phyloP scores from a whole-genome alignment of 2,329 filamentous ascomycete genomes.

The Curvularia sp. region DNA sequence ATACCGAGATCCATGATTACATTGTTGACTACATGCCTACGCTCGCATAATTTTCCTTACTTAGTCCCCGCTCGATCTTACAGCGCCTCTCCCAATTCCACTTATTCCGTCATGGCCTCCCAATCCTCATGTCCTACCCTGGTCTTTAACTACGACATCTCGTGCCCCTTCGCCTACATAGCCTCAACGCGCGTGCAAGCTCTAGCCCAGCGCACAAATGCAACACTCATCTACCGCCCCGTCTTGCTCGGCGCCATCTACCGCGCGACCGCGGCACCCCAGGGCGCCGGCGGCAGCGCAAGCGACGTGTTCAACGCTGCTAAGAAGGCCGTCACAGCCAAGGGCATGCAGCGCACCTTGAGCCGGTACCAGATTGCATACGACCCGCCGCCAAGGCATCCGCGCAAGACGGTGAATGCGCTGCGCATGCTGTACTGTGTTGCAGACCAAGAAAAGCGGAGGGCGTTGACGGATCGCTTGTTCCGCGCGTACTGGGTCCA shows the following conservation, averaged over 20 bases:
- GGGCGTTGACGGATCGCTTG: conserved; percentile 31
- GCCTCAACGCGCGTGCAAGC: conserved; percentile 44
- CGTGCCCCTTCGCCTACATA: conserved; percentile 51
- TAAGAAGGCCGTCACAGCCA: conserved; percentile 41
- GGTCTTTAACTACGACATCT: conserved; percentile 47
- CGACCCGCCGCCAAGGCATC: conserved; percentile 43
- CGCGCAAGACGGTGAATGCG: conserved; percentile 45
- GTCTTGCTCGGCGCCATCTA: conserved; percentile 49
- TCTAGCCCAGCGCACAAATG: conserved; percentile 38
- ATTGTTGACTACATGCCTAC: background rate
- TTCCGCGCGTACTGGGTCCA: conserved; percentile 48
- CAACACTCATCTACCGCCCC: conserved; percentile 38
- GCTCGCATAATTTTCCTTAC: background rate
- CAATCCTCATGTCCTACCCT: conserved; percentile 17
- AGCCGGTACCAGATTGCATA: conserved; percentile 40
- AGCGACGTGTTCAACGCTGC: conserved; percentile 47
- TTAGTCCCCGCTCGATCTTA: background rate
- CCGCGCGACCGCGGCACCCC: conserved; percentile 45
- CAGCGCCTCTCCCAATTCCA: background rate
- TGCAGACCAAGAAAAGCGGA: conserved; percentile 27
- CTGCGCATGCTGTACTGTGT: conserved; percentile 40
- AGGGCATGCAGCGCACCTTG: conserved; percentile 43
- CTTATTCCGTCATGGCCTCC: conserved; percentile 15
- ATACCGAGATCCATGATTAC: conserved; percentile 10
- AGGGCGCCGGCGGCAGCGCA: conserved; percentile 47